Conservation (phyloP, 345 rosid species). For the Passiflora organensis region DNA sequence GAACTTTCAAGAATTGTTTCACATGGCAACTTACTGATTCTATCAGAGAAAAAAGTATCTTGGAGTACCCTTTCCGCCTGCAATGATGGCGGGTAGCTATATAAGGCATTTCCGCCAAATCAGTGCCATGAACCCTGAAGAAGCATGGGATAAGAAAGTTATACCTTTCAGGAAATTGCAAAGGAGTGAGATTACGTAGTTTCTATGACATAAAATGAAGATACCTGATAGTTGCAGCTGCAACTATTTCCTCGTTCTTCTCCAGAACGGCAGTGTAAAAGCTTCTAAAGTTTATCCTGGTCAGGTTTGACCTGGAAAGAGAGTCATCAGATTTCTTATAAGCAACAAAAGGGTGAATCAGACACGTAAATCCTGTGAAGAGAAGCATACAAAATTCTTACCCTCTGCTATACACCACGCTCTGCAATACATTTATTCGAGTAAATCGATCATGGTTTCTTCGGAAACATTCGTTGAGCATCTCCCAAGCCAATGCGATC, state of each 20-base stretch:
- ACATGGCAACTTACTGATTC: conserved; percentile 17
- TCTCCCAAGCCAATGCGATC: conserved; percentile 6
- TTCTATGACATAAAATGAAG: not conserved
- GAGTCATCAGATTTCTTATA: not conserved
- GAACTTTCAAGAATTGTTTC: not conserved
- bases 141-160: not conserved
- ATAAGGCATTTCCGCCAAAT: conserved; percentile 36
- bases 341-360: not conserved
- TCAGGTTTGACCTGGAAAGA: conserved; percentile 26
- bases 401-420: conserved; percentile 3
- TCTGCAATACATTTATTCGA: not conserved
- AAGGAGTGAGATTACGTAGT: too few species aligned
- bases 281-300: conserved; percentile 15
- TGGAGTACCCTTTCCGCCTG: conserved; percentile 20
- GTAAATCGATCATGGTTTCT: not conserved
- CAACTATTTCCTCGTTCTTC: conserved; percentile 13
- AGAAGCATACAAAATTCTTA: not conserved
- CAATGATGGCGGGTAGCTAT: conserved; percentile 16
- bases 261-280: conserved; percentile 26
- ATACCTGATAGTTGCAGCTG: conserved; percentile 26
- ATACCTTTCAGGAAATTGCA: not conserved
- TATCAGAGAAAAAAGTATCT: not conserved
- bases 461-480: conserved; percentile 16
- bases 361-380: not conserved
- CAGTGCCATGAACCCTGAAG: conserved; percentile 26